Evolutionary conservation across 306 rosid species (phyloP).

Genomic region (Acacia crassicarpa): DNA sequence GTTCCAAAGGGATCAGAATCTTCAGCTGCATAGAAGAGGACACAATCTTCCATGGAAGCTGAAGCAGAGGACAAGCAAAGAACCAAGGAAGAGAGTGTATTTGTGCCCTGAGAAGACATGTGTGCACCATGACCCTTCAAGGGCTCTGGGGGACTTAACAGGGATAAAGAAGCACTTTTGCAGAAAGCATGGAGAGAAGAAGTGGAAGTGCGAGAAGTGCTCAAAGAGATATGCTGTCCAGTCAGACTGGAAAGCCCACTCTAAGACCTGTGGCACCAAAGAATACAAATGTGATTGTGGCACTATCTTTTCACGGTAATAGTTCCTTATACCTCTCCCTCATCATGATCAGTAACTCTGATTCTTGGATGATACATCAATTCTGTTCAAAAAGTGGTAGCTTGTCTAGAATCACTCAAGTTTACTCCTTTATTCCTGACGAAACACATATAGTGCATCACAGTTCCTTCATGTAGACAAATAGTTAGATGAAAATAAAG

Average conservation of each 20-base stretch:
- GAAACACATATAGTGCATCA: neutral
- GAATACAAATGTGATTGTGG: constrained; percentile 82
- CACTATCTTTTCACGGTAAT: constrained; percentile 68
- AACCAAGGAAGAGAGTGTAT: constrained; percentile 60
- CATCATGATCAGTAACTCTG: neutral
- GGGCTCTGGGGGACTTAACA: constrained; percentile 73
- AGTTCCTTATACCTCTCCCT: neutral
- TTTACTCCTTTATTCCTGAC: neutral
- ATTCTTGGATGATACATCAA: neutral
- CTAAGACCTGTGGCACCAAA: constrained; percentile 72
- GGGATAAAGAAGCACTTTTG: constrained; percentile 77
- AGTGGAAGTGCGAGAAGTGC: constrained; percentile 77
- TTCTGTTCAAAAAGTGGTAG: constrained; percentile 2
- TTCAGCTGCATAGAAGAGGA: constrained; percentile 68
- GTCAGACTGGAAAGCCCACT: constrained; percentile 78
- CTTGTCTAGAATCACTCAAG: neutral
- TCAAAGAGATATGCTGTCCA: constrained; percentile 69
- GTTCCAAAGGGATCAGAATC: constrained; percentile 73
- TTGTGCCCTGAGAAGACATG: constrained; percentile 71
- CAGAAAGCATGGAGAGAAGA: constrained; percentile 76
- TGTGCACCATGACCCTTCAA: constrained; percentile 61
- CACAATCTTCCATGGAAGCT: constrained; percentile 82
- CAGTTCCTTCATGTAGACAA: neutral
- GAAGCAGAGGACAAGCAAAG: constrained; percentile 67
- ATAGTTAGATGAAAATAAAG: neutral